Conservation (phyloP, 2,329 filamentous ascomycete genomes). For the Cladosporium cucumerinum region DNA sequence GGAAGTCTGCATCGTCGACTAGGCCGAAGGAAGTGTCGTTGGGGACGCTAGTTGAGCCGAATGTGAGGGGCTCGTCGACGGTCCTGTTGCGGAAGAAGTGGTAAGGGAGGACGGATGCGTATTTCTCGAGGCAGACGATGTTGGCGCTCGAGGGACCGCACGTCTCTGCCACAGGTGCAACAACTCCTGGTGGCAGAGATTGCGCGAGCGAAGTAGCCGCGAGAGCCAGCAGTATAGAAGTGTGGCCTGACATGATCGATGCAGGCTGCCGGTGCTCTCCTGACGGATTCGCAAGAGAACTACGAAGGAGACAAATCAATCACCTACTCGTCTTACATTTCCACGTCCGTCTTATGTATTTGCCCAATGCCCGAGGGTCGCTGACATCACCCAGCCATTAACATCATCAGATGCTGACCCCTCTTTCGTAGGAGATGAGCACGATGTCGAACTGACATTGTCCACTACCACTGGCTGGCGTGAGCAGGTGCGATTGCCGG, state of each 20-base stretch:
- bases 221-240: not conserved
- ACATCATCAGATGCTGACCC: slow-evolving; percentile 1
- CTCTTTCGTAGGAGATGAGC: not conserved
- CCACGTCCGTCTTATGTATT: not conserved
- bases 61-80: slow-evolving; percentile 27
- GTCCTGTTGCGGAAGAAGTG: slow-evolving; percentile 35
- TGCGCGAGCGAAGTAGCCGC: not conserved
- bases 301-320: not conserved
- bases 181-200: slow-evolving; percentile 14
- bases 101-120: slow-evolving; percentile 37
- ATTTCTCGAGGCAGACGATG: slow-evolving; percentile 40
- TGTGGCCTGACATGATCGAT: not conserved
- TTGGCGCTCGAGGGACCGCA: slow-evolving; percentile 23
- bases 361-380: not conserved
- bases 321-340: not conserved
- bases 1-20: slow-evolving; percentile 36
- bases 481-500: not conserved
- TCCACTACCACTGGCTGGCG: not conserved
- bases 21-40: slow-evolving; percentile 34
- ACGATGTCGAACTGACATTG: not conserved
- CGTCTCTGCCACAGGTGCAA: slow-evolving; percentile 17
- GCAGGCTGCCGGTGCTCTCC: not conserved
- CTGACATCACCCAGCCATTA: slow-evolving; percentile 3
- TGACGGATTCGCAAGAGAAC: not conserved
- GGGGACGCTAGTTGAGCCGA: slow-evolving; percentile 34